Percentiles rank a stretch among this genome's conserved stretches.
Evolutionary conservation across 2,329 filamentous ascomycete genomes (phyloP).

Genomic region (Leptographium flavum): DNA sequence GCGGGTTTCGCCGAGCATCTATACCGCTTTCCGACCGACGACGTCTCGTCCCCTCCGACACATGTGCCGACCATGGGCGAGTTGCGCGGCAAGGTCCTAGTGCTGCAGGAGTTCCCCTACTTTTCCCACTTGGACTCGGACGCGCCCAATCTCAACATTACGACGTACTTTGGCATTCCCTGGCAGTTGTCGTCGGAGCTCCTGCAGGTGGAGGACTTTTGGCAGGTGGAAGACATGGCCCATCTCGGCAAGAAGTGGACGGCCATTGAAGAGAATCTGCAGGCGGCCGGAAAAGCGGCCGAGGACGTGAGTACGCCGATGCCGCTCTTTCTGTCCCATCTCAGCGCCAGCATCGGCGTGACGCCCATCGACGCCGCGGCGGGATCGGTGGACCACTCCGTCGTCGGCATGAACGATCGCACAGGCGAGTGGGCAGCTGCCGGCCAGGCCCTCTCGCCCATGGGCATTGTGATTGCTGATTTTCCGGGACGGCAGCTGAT

Average conservation of each 20-base stretch:
- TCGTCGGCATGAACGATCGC: constrained; percentile 34
- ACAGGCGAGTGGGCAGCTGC: constrained; percentile 27
- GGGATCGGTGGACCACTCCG: constrained; percentile 24
- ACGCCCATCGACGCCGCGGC: constrained; percentile 35
- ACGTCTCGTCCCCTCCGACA: constrained; percentile 8
- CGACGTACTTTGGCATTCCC: constrained; percentile 24
- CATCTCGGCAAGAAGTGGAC: constrained; percentile 32
- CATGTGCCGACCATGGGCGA: constrained; percentile 28
- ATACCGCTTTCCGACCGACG: constrained; percentile 10
- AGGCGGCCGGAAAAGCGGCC: constrained; percentile 19
- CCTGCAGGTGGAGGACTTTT: constrained; percentile 32
- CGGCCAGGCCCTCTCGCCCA: constrained; percentile 11
- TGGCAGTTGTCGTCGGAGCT: constrained; percentile 26
- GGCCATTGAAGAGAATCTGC: constrained; percentile 26
- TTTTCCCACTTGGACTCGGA: constrained; percentile 6
- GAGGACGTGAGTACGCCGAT: constrained; percentile 15
- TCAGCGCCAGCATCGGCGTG: constrained; percentile 33
- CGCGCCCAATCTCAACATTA: neutral
- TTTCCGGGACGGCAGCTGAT: constrained; percentile 30
- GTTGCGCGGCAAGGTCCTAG: constrained; percentile 29
- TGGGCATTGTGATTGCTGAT: constrained; percentile 33
- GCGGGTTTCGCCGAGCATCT: constrained; percentile 22
- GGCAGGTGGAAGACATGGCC: constrained; percentile 27
- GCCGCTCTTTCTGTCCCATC: constrained; percentile 28
- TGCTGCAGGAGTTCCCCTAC: constrained; percentile 32